Base-by-base conservation (phyloP, 306 rosid genomes). In the Begonia loranthoides region DNA sequence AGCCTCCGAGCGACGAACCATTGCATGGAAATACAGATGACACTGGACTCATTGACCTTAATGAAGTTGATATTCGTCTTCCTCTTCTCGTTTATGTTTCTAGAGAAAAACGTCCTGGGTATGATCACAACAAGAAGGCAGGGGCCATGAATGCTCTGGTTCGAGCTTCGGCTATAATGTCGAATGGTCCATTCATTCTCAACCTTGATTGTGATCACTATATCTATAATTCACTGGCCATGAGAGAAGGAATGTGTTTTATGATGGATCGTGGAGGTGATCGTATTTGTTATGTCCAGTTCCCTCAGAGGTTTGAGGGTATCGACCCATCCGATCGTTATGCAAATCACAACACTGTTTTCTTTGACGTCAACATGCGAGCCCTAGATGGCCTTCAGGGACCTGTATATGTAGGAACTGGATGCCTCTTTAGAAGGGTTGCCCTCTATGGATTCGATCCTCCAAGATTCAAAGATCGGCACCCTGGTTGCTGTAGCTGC, bases 261-360 rank as follows among this genome's bases (percentile, higher is more conserved):
- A 83, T 87, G 96, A 87, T 87, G 96, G 96, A 87, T 58, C 90
- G 96, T n/a, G 96, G 96, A 17, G 96, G 96, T 9, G 96, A 87
- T 59, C 87, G 94, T 56, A 34, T 87, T 45, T 88, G 97, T 70
- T 89, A 89, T 53, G 95, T 89, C 57, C 97, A 89, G 68, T 89
- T 89, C 75, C 97, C 97, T 4, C 97, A 89, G 70, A 82, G 97
- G 67, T 89, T 89, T 56, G 97, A 89, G 66, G 97, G 97, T 10
- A 89, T 89, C 51, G 97, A 89, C 57, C 95, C 97, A 13, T 89
- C 97, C 6, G 97, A 89, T 66, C 80, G 97, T 55, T 89, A 89
- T 62, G 97, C 97, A 34, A 89, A 89, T 62, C 97, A 89, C 56
- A 89, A 89, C 55, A 89, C 97, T 4, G 97, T 89, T 44, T 89